Evolutionary conservation across 1,284 basidiomycete genomes (phyloP).

Genomic region (Paramarasmius palmivorus): DNA sequence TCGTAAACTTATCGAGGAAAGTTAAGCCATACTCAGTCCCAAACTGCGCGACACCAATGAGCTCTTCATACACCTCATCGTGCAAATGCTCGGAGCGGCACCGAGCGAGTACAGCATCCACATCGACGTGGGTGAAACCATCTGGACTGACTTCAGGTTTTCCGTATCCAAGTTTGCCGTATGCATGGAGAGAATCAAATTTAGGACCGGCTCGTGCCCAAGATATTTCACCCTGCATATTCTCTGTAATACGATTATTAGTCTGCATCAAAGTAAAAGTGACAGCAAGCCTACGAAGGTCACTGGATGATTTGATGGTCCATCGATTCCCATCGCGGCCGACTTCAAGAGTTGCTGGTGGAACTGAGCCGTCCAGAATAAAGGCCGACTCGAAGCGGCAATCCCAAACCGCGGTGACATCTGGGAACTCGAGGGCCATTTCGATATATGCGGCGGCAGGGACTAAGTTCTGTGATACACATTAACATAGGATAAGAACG

Average conservation of each 20-base stretch:
- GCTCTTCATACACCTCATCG: conserved; percentile 15
- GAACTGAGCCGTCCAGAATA: not conserved
- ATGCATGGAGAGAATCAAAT: conserved; percentile 18
- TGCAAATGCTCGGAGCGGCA: conserved; percentile 7
- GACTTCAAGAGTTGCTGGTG: not conserved
- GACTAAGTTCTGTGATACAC: not conserved
- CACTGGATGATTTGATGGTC: not conserved
- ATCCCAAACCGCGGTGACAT: conserved; percentile 2
- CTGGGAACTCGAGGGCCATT: conserved; percentile 5
- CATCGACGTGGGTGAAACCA: conserved; percentile 15
- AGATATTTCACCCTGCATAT: not conserved
- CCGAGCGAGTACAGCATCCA: conserved; percentile 16
- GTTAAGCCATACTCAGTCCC: conserved; percentile 17
- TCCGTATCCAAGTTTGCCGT: conserved; percentile 21
- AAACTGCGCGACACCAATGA: conserved; percentile 16
- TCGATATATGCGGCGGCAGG: conserved; percentile 3
- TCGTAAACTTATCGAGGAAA: not conserved
- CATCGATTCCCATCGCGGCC: not conserved
- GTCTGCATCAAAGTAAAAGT: not conserved
- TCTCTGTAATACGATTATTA: not conserved
- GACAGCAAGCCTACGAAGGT: not conserved
- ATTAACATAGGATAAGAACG: not conserved
- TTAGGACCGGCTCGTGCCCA: conserved; percentile 6
- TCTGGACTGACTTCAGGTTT: conserved; percentile 9
- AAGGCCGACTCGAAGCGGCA: conserved; percentile 2